Conservation (phyloP, 2,329 filamentous ascomycete species). For the Acrocalymma vagum region DNA sequence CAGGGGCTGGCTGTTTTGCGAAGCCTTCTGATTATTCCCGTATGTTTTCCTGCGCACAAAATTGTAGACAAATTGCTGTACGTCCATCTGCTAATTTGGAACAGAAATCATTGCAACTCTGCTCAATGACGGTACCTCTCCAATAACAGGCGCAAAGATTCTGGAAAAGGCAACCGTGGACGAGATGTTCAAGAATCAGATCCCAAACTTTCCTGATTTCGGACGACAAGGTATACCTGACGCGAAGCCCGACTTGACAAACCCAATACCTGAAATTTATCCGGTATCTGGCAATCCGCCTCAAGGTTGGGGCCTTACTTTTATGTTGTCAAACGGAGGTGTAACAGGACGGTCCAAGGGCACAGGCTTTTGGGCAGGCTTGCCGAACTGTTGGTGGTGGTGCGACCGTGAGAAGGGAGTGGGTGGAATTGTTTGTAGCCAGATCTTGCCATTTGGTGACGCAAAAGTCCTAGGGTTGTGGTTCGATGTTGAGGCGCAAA, state of each 20-base stretch:
- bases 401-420: slow-evolving; percentile 66
- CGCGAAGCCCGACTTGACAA: slow-evolving; percentile 61
- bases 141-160: slow-evolving; percentile 62
- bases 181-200: slow-evolving; percentile 71
- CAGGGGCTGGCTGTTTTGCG: slow-evolving; percentile 69
- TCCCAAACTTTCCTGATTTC: slow-evolving; percentile 62
- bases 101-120: slow-evolving; percentile 67
- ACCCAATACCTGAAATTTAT: slow-evolving; percentile 61
- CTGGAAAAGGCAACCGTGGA: slow-evolving; percentile 66
- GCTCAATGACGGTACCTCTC: slow-evolving; percentile 69
- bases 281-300: slow-evolving; percentile 54
- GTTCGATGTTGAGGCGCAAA: slow-evolving; percentile 32
- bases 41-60: slow-evolving; percentile 40
- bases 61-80: background rate
- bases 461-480: slow-evolving; percentile 31
- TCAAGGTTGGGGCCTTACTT: slow-evolving; percentile 71
- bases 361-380: slow-evolving; percentile 65
- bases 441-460: slow-evolving; percentile 41
- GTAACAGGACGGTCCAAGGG: slow-evolving; percentile 35
- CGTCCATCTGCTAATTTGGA: slow-evolving; percentile 10
- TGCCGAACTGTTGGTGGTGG: slow-evolving; percentile 71
- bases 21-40: slow-evolving; percentile 67
- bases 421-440: slow-evolving; percentile 48
- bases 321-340: slow-evolving; percentile 57
- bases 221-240: slow-evolving; percentile 54